Evolutionary conservation across 306 rosid species (phyloP), one percentile per base, ranked within the genome.

Genomic region (Sicyos edulis): DNA sequence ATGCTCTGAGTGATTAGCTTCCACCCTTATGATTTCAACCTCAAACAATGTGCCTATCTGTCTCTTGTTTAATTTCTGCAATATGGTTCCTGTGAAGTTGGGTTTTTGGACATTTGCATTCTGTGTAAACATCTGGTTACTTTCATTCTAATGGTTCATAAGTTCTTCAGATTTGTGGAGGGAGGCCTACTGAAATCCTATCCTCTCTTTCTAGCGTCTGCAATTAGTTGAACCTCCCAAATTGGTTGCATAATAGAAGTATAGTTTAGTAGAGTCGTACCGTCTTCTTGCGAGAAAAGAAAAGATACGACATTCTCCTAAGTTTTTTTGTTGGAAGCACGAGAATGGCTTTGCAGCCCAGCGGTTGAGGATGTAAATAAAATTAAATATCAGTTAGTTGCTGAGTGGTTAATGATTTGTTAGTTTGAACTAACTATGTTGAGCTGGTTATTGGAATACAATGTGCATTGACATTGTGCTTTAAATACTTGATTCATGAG

Each of bases 111-210:
- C 2, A 19, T 9, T 57, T 57, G 11, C 37, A 57, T 22, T 24
- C 32, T 11, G 63, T 57, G 63, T 34, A 57, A 57, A 4, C 12
- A 57, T 57, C n/a, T 57, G 37, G 13, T 57, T 56, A 17, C 59
- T 54, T 54, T 54, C 12, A 54, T 54, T 54, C 59, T 54, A 12
- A 8, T 54, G 24, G 26, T 54, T 54, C 59, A 17, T 21, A 54
- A 54, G 59, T 54, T 54, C 24, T 54, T 19, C 59, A 54, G 19
- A 8, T 17, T 54, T 54, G 26, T 2, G 20, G 26, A 17, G 59
- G 59, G 59, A 54, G 17, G 26, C 24, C 59, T 54, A 54, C 59
- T 54, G 22, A 54, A 54, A 54, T 19, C 59, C 59, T 17, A 54
- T 54, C 26, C 59, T 20, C 24, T 54, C 13, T 54, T 19, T 19